Evolutionary conservation across 768 basidiomycete species (phyloP), one percentile per base, ranked within the genome.

Genomic region (Boletales sp.): DNA sequence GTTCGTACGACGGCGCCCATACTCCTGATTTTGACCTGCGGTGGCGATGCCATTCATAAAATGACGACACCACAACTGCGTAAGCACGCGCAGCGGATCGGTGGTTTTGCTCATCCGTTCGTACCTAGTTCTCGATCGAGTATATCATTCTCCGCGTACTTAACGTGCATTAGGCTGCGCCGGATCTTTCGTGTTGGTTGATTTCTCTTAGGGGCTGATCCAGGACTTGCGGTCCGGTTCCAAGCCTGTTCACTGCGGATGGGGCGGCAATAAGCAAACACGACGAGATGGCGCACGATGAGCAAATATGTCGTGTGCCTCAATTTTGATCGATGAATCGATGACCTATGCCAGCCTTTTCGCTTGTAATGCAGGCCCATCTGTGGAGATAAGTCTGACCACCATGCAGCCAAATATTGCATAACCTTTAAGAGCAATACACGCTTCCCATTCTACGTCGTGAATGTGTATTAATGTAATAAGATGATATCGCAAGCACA

Each of bases 51-150:
- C 76, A 86, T 34, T 80, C 37, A 48, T 58, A 40, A 86, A 62
- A 84, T 93, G 44, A 90, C 87, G 91, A 90, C 4, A 73, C 14
- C 74, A 87, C 1, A 90, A 94, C 67, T 94, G 87, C 62, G 66
- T 65, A 58, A 51, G 44, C 46, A 49, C 15, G 39, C 37, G 31
- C 50, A 51, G 40, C 34, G n/a, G 13, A 8, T 41, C 52, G 39
- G 50, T 13, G 31, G 3, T 32, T 50, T 31, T 36, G 9, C 21
- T 44, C 8, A 19, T 21, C 44, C 40, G 37, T 48, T 5, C 34
- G 34, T 51, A 35, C 46, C 30, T 59, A 81, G 83, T 81, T 37
- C 75, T 90, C 35, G 87, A 89, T 62, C 72, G 83, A 31, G 69
- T 14, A 3, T 49, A 71, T 87, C 11, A 90, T 33, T 28, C 25